Evolutionary conservation across 805 yeast genomes (phyloP), one percentile per base, ranked within the genome.

Genomic region (Soucietia sequanensis): DNA sequence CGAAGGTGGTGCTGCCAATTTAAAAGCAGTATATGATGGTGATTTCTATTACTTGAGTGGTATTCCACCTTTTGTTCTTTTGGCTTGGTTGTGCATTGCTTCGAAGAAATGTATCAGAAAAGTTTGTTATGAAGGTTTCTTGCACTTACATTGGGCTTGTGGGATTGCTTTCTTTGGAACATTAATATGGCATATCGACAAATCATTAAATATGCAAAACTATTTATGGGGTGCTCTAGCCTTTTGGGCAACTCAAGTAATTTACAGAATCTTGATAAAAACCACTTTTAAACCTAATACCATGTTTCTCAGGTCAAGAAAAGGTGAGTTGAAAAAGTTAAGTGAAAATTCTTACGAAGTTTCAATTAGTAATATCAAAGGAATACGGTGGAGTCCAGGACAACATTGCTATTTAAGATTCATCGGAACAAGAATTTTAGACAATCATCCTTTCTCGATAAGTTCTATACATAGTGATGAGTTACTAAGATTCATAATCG

Each of bases 401-500:
- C 82, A 77, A 39, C 83, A 77, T 52, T 56, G 75, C 4, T 74
- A 60, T 42, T 50, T 77, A 14, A 61, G 80, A 44, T 71, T 73
- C 37, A 56, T 59, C 2, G 77, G 73, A 2, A 42, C 61, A 11
- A 57, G 65, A 25, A 54, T 75, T 15, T 44, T 75, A 14, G 79
- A 76, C 40, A 75, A 68, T 42, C 83, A 77, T 52, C 82, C 82
- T 9, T 77, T 77, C 46, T 75, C 81, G 1, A 68, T 76, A 6
- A 41, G 70, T 18, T 65, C 72, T 3, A 42, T 59, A 17, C 51
- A 48, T 5, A 36, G 33, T n/a, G 48, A 50, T 1, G 53, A 43
- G 12, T 46, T 46, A 2, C 47, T 76, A 54, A 69, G 65, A 43
- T 58, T 77, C 26, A 51, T 76, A 5, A 58, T 77, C 3, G 60